Base-by-base conservation (phyloP, 164 flowering plant genomes). In the Vitis cinerea region DNA sequence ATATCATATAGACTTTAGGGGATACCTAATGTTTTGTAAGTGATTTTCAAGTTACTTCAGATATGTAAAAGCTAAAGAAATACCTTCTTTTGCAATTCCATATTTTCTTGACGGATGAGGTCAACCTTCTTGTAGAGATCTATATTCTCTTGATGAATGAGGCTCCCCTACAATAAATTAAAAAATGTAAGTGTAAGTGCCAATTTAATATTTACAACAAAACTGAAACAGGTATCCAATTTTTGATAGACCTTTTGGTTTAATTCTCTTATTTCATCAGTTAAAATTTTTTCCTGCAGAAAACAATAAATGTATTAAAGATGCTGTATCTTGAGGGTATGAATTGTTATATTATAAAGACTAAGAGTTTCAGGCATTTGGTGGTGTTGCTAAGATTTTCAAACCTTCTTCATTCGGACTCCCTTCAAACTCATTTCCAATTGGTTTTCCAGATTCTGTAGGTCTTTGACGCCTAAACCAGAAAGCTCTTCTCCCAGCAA, bases 401-500 rank as follows among this genome's bases (percentile, higher is more conserved):
- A 30, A 62, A 83, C 90, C 88, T 86, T 86, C 59, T 70, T 83
- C 67, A 65, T 31, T 2, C 84, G 83, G 9, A 84, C 74, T 7
- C 79, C 69, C 61, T 80, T 81, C 62, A 80, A 62, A 67, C 86
- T 83, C 65, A 60, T 76, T 56, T 81, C 86, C 55, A 83, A 70
- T 75, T 83, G 82, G 63, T 70, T 78, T 70, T 85, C 88, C 64
- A 85, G 78, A 67, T 76, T 76, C 51, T 78, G 81, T 48, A 85
- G 72, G 68, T 85, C 86, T 63, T 71, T 75, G 69, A 75, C 16
- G 62, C 71, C 71, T 69, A 85, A 67, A 59, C 83, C 82, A 13
- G 81, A 76, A 52, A 85, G 82, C 53, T 80, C 83, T 76, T 81
- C 83, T 51, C 88, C 88, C 79, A 83, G 72, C 61, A 85, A 64